Percentiles rank a stretch among this genome's conserved stretches.
Conservation (phyloP, 768 basidiomycete genomes). For the Amanita inopinata region DNA sequence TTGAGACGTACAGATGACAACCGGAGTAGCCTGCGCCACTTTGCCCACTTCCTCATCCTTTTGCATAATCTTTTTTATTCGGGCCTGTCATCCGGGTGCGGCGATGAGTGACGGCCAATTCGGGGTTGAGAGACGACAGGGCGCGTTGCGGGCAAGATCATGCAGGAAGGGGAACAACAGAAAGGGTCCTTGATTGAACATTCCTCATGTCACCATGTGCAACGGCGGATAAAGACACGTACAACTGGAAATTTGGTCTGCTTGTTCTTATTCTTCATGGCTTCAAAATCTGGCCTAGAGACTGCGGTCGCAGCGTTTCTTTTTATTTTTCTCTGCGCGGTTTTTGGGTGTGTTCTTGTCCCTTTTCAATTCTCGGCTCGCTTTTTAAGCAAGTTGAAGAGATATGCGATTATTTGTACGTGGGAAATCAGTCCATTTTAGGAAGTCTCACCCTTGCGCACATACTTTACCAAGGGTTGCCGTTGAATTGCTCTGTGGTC, state of each 20-base stretch:
- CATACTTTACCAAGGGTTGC: too few species aligned
- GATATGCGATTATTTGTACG: too few species aligned
- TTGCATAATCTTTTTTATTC: conserved; percentile 99
- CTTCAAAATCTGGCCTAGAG: not conserved
- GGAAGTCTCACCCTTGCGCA: too few species aligned
- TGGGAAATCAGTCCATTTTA: too few species aligned
- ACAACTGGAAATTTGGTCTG: conserved; percentile 89
- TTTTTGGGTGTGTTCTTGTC: not conserved
- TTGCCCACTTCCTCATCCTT: conserved; percentile 99
- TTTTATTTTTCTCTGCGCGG: not conserved
- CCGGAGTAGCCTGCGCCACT: conserved; percentile 91
- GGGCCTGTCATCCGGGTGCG: conserved; percentile 44
- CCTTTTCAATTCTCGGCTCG: not conserved
- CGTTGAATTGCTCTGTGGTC: too few species aligned
- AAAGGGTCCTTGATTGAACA: conserved; percentile 4
- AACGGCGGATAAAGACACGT: conserved; percentile 20
- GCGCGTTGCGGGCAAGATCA: not conserved
- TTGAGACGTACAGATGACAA: conserved; percentile 79
- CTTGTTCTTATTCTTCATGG: conserved; percentile 87
- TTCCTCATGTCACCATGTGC: not conserved
- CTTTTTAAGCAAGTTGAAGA: too few species aligned
- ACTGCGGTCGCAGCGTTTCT: not conserved
- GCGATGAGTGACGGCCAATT: too few species aligned
- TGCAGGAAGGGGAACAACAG: not conserved
- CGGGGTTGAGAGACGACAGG: not conserved